Base-by-base conservation (phyloP, 192 early-diverging fungal genomes). In the Entomortierella lignicola region DNA sequence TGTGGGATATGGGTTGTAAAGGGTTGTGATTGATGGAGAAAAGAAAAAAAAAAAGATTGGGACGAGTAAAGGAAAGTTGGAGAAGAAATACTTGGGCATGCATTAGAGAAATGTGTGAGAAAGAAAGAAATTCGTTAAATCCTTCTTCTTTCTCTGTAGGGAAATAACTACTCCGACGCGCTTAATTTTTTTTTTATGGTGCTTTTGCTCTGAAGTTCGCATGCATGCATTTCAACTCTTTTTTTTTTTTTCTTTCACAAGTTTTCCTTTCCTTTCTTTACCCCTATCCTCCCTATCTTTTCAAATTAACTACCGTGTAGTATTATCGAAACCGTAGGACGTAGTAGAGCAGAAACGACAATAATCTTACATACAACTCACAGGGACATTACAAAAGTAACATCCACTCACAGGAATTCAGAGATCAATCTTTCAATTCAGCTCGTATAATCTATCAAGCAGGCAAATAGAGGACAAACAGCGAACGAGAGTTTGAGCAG, bases 1-100 rank as follows among this genome's bases (percentile, higher is more conserved):
- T 32, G 63, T 53, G 63, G 52, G 51, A 26, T 27, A 54, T 31
- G 51, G 31, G 10, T 23, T 64, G 20, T 25, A 31, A 30, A 15
- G 50, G 31, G 12, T 47, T 12, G 12, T 47, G 20, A 12, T 47
- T 47, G 44, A 47, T 47, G 44, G 44, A 47, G 41, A 56, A 66
- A 55, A 66, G 41, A 47, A 47, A 15, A 47, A 15, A 47, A 15
- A 47, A 47, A 13, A 42, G 39, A 42, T 42, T 10, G 39, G 13
- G 13, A 42, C 8, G 44, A 47, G 44, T 20, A 47, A 47, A 32
- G 32, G 41, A 15, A 32, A 42, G 31, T n/a, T n/a, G 52, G 26
- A 12, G 25, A 41, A 21, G 20, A 34, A 58, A 39, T 37, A 37
- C 34, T 37, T 10, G 12, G 56, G n/a, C 31, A 58, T 54, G 52